phyloP scores from a whole-genome alignment of 257 asterid species.

The Henckelia pumila region DNA sequence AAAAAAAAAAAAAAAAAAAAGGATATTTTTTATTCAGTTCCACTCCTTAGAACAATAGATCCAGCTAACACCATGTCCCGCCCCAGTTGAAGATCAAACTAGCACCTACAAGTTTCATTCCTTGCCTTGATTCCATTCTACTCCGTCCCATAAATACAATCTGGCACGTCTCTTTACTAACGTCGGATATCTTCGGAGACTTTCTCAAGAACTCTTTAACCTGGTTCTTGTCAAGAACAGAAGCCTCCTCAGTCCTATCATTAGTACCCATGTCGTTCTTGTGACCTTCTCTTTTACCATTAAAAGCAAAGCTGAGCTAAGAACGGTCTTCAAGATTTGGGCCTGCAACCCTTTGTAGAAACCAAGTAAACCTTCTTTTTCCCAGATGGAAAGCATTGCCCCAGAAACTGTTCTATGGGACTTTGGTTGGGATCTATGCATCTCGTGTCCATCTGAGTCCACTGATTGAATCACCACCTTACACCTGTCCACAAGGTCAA shows the following conservation, averaged over 20 bases:
- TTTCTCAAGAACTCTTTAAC: constrained; percentile 51
- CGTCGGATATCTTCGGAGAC: constrained; percentile 1
- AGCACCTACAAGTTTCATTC: not conserved
- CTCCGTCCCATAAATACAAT: not conserved
- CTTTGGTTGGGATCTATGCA: constrained; percentile 27
- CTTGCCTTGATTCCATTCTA: not conserved
- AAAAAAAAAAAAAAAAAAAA: too few relatives aligned
- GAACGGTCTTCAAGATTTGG: constrained; percentile 81
- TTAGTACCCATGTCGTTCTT: constrained; percentile 70
- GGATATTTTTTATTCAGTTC: too few relatives aligned
- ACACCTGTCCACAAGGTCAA: constrained; percentile 44
- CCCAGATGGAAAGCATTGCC: constrained; percentile 57
- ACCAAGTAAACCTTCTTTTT: constrained; percentile 72
- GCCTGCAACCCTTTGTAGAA: constrained; percentile 87
- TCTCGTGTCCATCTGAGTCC: constrained; percentile 48
- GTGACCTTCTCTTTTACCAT: constrained; percentile 90
- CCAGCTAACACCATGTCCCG: not conserved
- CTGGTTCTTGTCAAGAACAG: constrained; percentile 44
- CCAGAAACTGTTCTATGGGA: constrained; percentile 58
- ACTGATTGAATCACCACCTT: constrained; percentile 88
- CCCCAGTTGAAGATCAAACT: not conserved
- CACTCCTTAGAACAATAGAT: too few relatives aligned
- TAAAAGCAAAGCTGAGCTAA: constrained; percentile 78
- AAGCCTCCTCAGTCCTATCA: constrained; percentile 59
- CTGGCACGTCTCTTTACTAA: not conserved